phyloP scores from a whole-genome alignment of 1,284 basidiomycete genomes.

The Pyrrhoderma noxium region DNA sequence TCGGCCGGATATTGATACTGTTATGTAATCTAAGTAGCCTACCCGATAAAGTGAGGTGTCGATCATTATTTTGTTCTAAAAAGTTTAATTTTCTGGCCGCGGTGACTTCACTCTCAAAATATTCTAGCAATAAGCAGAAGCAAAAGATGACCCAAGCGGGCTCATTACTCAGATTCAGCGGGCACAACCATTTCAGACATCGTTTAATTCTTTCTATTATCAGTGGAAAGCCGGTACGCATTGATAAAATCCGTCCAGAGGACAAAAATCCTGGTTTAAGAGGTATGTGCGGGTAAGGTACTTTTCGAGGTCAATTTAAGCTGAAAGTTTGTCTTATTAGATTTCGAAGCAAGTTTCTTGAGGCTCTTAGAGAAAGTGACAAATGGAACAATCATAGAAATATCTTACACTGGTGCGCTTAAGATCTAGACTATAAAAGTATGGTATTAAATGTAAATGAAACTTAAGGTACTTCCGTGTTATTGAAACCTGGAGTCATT shows the following conservation, averaged over 20 bases:
- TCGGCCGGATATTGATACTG: no score
- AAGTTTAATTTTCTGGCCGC: no score
- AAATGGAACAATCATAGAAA: constrained; percentile 94
- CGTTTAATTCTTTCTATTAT: constrained; percentile 84
- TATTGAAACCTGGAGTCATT: constrained; percentile 90
- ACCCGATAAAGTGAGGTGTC: no score
- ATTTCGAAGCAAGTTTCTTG: constrained; percentile 91
- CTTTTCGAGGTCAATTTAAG: constrained; percentile 8
- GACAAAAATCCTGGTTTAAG: constrained; percentile 92
- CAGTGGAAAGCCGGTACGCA: constrained; percentile 79
- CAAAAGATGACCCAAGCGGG: constrained; percentile 6
- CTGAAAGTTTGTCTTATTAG: constrained; percentile 33
- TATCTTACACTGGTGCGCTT: constrained; percentile 82
- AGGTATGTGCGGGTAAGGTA: constrained; percentile 39
- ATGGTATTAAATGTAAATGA: background rate
- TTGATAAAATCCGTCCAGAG: constrained; percentile 86
- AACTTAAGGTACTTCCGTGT: constrained; percentile 74
- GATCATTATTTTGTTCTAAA: no score
- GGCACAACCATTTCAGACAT: constrained; percentile 80
- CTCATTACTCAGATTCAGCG: constrained; percentile 41
- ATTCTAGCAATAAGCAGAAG: no score
- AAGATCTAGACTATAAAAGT: constrained; percentile 3
- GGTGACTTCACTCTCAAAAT: no score
- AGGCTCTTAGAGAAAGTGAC: constrained; percentile 88
- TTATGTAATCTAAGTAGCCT: no score